Conservation (phyloP, 2,329 filamentous ascomycete genomes). For the Colletotrichum limetticola region DNA sequence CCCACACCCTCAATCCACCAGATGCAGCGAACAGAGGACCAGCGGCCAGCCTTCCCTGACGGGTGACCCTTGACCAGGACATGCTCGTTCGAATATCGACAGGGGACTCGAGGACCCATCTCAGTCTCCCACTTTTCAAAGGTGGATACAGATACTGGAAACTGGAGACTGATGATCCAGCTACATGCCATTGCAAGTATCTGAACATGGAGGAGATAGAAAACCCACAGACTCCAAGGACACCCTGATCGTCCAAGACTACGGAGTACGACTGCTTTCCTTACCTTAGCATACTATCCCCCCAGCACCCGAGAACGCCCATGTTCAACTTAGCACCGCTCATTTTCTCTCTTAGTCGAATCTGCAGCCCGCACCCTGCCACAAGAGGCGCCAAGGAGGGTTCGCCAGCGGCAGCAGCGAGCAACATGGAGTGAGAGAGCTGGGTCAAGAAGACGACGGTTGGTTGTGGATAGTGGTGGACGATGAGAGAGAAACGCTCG, state of each 20-base stretch:
- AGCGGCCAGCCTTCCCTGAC: constrained; percentile 31
- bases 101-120: background rate
- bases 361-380: constrained; percentile 3
- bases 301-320: constrained; percentile 10
- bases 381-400: constrained; percentile 14
- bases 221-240: background rate
- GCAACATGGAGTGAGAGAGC: background rate
- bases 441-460: background rate
- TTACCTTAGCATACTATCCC: background rate
- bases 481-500: background rate
- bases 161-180: background rate
- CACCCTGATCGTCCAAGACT: constrained; percentile 24
- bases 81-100: constrained; percentile 1
- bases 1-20: constrained; percentile 21
- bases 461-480: background rate
- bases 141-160: background rate
- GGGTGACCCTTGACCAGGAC: constrained; percentile 28
- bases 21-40: constrained; percentile 23
- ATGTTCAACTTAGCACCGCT: constrained; percentile 5
- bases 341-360: background rate
- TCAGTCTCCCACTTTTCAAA: background rate
- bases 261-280: background rate
- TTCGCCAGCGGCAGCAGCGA: constrained; percentile 30
- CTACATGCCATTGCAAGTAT: background rate
- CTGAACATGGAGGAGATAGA: background rate